phyloP scores from a whole-genome alignment of 176 grass and related monocot genomes.

The Cenchrus fungigraminus region DNA sequence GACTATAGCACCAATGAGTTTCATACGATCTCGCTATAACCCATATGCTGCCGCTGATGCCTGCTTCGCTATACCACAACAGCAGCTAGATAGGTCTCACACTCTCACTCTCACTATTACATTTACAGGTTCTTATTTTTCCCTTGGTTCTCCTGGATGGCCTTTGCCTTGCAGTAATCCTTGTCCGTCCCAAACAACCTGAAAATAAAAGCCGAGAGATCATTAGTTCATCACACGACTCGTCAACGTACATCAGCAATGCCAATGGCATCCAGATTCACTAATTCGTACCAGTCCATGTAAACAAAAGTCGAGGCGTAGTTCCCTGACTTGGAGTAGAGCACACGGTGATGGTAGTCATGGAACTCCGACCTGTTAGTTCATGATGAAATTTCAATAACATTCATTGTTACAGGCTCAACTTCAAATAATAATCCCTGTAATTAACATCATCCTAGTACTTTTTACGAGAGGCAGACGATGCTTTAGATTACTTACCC shows the following conservation, averaged over 20 bases:
- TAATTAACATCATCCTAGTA: too few species aligned
- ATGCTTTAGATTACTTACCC: slow-evolving; percentile 52
- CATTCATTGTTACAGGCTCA: background rate
- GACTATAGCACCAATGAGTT: too few species aligned
- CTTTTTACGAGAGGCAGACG: too few species aligned
- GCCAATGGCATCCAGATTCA: background rate
- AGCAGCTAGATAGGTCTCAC: too few species aligned
- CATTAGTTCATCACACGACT: slow-evolving; percentile 16
- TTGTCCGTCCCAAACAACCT: slow-evolving; percentile 78
- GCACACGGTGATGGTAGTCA: slow-evolving; percentile 90
- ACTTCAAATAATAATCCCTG: background rate
- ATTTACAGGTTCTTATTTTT: slow-evolving; percentile 39
- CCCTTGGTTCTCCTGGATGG: slow-evolving; percentile 52
- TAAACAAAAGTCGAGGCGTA: slow-evolving; percentile 92
- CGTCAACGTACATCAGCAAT: background rate
- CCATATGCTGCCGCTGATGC: too few species aligned
- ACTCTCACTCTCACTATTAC: too few species aligned
- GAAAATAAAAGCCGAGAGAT: background rate
- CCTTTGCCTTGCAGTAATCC: slow-evolving; percentile 70
- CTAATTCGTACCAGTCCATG: slow-evolving; percentile 78
- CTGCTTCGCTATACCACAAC: too few species aligned
- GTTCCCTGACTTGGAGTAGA: slow-evolving; percentile 73
- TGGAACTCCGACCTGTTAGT: slow-evolving; percentile 67
- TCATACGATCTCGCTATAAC: too few species aligned
- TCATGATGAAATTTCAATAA: slow-evolving; percentile 19